phyloP scores from a whole-genome alignment of 2,329 filamentous ascomycete genomes.

The Alternaria brassicicola region DNA sequence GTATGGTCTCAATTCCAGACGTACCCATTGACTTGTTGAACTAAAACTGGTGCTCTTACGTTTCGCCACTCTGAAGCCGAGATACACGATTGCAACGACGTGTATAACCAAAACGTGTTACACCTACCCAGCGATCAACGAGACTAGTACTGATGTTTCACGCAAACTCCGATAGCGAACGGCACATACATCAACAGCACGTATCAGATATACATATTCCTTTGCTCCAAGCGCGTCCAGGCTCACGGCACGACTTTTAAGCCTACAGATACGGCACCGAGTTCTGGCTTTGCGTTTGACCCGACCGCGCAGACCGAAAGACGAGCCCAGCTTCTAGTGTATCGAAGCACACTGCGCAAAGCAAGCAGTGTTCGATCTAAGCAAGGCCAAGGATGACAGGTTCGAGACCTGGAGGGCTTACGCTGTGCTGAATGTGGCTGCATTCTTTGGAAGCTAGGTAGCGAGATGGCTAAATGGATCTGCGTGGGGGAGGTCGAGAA shows the following conservation, averaged over 20 bases:
- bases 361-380: slow-evolving; percentile 31
- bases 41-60: too few species aligned
- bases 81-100: too few species aligned
- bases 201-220: slow-evolving; percentile 61
- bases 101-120: too few species aligned
- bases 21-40: too few species aligned
- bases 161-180: slow-evolving; percentile 55
- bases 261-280: slow-evolving; percentile 22
- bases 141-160: too few species aligned
- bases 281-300: slow-evolving; percentile 35
- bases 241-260: slow-evolving; percentile 39
- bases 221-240: slow-evolving; percentile 52
- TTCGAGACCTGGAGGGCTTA: slow-evolving; percentile 36
- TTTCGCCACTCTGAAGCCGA: too few species aligned
- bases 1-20: too few species aligned
- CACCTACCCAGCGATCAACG: too few species aligned
- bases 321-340: slow-evolving; percentile 21
- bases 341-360: slow-evolving; percentile 30
- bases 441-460: slow-evolving; percentile 5
- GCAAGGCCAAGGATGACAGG: slow-evolving; percentile 28
- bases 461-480: not conserved
- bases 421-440: slow-evolving; percentile 17
- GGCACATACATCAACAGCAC: slow-evolving; percentile 61
- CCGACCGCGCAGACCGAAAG: slow-evolving; percentile 25
- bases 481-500: not conserved